Percentiles rank a stretch among this genome's conserved stretches.
Evolutionary conservation across 768 basidiomycete species (phyloP).

Genomic region (Mrakia frigida): DNA sequence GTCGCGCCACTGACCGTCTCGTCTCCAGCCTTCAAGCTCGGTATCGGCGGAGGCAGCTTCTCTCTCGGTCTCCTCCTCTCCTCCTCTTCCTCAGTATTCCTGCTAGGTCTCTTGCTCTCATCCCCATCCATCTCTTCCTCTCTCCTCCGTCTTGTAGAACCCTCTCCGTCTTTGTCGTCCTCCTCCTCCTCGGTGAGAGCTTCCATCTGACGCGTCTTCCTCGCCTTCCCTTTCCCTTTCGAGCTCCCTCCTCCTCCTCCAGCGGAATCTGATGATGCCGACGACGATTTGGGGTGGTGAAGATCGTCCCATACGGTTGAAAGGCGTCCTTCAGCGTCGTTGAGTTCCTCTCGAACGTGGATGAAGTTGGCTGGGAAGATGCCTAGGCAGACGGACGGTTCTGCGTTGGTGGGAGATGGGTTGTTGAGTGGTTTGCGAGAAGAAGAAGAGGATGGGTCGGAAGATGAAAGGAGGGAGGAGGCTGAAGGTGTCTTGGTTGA

Average conservation of each 20-base stretch:
- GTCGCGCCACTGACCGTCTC: conserved; percentile 75
- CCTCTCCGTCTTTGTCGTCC: conserved; percentile 31
- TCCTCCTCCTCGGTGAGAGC: conserved; percentile 63
- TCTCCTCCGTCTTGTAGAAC: not conserved
- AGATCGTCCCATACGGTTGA: conserved; percentile 65
- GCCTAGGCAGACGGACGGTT: conserved; percentile 69
- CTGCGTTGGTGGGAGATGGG: conserved; percentile 34
- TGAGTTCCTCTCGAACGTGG: conserved; percentile 73
- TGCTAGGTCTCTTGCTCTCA: not conserved
- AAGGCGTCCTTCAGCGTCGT: conserved; percentile 80
- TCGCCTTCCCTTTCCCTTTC: conserved; percentile 14
- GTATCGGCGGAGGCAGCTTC: conserved; percentile 75
- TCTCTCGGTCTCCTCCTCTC: not conserved
- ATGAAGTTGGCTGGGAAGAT: conserved; percentile 90
- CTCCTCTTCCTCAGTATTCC: not conserved
- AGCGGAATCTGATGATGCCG: not conserved
- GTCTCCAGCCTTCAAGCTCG: conserved; percentile 89
- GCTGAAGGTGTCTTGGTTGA: conserved; percentile 4
- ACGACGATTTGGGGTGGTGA: not conserved
- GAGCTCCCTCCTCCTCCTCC: not conserved
- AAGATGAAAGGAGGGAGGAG: conserved; percentile 14
- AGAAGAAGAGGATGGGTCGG: conserved; percentile 19
- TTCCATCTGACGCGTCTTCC: conserved; percentile 47
- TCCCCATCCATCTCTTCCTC: not conserved
- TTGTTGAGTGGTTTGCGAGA: conserved; percentile 21